Evolutionary conservation across 768 basidiomycete species (phyloP).

Genomic region (Macrolepiota fuliginosa): DNA sequence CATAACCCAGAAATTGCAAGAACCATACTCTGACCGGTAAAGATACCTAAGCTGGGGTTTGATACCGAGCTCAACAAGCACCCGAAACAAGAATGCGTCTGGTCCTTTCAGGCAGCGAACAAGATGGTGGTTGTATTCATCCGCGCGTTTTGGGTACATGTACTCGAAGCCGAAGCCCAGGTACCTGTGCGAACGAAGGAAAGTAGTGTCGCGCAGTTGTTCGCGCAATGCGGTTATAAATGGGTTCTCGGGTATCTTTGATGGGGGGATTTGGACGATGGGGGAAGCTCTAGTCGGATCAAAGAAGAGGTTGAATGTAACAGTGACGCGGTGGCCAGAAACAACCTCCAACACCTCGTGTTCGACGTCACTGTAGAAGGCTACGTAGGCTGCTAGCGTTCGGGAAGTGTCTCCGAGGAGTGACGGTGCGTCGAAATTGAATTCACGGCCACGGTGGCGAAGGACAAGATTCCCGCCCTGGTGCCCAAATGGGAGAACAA

Average conservation of each 20-base stretch:
- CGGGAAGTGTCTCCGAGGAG: slow-evolving; percentile 23
- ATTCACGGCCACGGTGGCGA: slow-evolving; percentile 26
- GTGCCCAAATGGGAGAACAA: slow-evolving; percentile 46
- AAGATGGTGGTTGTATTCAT: slow-evolving; percentile 13
- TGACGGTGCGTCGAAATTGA: slow-evolving; percentile 29
- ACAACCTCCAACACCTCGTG: slow-evolving; percentile 35
- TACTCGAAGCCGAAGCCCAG: slow-evolving; percentile 34
- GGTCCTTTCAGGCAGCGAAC: slow-evolving; percentile 25
- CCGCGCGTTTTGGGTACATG: slow-evolving; percentile 25
- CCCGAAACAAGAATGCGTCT: slow-evolving; percentile 23
- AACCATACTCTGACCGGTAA: slow-evolving; percentile 13
- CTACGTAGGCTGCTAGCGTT: slow-evolving; percentile 27
- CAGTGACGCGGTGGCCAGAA: slow-evolving; percentile 36
- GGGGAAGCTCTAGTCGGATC: slow-evolving; percentile 1
- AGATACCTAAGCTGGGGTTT: slow-evolving; percentile 19
- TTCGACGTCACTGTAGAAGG: slow-evolving; percentile 38
- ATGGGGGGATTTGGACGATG: neutral
- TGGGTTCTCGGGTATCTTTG: neutral
- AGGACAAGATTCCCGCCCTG: slow-evolving; percentile 43
- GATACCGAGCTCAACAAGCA: slow-evolving; percentile 19
- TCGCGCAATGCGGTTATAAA: slow-evolving; percentile 20
- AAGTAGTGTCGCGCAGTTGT: slow-evolving; percentile 23
- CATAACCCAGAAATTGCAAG: slow-evolving; percentile 5
- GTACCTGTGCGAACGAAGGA: slow-evolving; percentile 30
- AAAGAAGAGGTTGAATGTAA: slow-evolving; percentile 41